Percentiles rank a stretch among this genome's conserved stretches.
Evolutionary conservation across 345 rosid species (phyloP).

Genomic region (Kernera saxatilis): DNA sequence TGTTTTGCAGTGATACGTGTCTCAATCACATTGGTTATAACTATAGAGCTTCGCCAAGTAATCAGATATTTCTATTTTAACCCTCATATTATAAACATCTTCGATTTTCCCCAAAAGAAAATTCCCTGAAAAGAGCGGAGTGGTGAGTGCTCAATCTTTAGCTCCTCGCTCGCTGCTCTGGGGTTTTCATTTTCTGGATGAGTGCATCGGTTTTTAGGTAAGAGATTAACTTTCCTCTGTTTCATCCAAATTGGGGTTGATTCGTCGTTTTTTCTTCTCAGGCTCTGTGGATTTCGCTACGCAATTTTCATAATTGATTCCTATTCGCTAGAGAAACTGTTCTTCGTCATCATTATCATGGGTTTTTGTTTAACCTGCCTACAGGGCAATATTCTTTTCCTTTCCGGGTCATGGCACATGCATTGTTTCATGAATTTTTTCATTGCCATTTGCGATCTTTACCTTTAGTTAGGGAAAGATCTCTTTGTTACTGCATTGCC

Average conservation of each 20-base stretch:
- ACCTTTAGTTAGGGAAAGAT: neutral
- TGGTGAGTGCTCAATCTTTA: neutral
- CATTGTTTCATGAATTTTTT: neutral
- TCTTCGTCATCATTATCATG: neutral
- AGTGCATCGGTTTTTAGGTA: neutral
- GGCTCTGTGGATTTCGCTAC: neutral
- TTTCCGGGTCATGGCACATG: neutral
- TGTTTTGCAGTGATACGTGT: neutral
- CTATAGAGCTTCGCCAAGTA: neutral
- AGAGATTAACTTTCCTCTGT: neutral
- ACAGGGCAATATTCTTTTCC: neutral
- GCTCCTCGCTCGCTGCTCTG: neutral
- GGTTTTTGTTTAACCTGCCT: neutral
- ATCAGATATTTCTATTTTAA: neutral
- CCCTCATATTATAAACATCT: neutral
- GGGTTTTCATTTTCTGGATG: neutral
- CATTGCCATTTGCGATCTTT: neutral
- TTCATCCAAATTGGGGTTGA: neutral
- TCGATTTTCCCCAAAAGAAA: neutral
- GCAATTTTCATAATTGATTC: neutral
- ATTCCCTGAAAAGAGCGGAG: neutral
- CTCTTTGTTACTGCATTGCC: neutral
- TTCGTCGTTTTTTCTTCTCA: neutral
- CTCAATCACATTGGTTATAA: neutral
- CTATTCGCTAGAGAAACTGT: neutral